Evolutionary conservation across 2,329 filamentous ascomycete species (phyloP).

Genomic region (Aspergillus sp.): DNA sequence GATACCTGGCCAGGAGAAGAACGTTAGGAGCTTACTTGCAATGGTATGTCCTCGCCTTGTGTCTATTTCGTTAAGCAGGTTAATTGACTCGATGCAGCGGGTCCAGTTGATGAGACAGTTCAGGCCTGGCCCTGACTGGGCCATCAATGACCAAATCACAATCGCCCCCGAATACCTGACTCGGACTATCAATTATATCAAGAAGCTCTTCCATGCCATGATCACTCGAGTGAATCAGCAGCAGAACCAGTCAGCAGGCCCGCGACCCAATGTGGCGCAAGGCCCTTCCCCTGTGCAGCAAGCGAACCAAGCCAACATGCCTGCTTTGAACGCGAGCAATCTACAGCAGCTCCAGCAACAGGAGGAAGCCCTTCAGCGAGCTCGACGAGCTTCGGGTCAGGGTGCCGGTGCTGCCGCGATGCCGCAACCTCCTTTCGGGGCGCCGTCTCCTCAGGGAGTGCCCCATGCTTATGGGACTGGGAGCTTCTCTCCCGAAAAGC

Average conservation of each 20-base stretch:
- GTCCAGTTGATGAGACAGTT: slow-evolving; percentile 39
- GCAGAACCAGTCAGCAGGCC: slow-evolving; percentile 16
- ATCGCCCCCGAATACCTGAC: slow-evolving; percentile 32
- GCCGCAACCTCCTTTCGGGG: slow-evolving; percentile 46
- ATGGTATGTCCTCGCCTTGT: slow-evolving; percentile 22
- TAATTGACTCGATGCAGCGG: slow-evolving; percentile 22
- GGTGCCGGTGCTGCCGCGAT: slow-evolving; percentile 39
- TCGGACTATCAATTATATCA: slow-evolving; percentile 29
- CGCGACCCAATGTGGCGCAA: slow-evolving; percentile 16
- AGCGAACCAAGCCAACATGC: slow-evolving; percentile 18
- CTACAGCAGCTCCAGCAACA: slow-evolving; percentile 40
- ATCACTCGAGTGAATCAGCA: slow-evolving; percentile 25
- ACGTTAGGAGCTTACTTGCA: slow-evolving; percentile 26
- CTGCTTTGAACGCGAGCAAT: slow-evolving; percentile 37
- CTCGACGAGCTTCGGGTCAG: slow-evolving; percentile 29
- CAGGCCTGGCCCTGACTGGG: slow-evolving; percentile 31
- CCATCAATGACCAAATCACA: slow-evolving; percentile 36
- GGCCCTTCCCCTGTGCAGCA: slow-evolving; percentile 11
- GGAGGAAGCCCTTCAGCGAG: slow-evolving; percentile 33
- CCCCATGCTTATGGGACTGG: slow-evolving; percentile 47
- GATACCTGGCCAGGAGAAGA: slow-evolving; percentile 32
- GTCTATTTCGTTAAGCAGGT: slow-evolving; percentile 1
- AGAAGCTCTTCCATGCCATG: slow-evolving; percentile 33
- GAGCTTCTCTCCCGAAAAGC: slow-evolving; percentile 46
- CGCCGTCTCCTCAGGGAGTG: slow-evolving; percentile 47